These are phyloP conservation scores for Epichloe aotearoae DNA, from an alignment of 2,329 filamentous ascomycete species.

Conservation along the genomic window DNA sequence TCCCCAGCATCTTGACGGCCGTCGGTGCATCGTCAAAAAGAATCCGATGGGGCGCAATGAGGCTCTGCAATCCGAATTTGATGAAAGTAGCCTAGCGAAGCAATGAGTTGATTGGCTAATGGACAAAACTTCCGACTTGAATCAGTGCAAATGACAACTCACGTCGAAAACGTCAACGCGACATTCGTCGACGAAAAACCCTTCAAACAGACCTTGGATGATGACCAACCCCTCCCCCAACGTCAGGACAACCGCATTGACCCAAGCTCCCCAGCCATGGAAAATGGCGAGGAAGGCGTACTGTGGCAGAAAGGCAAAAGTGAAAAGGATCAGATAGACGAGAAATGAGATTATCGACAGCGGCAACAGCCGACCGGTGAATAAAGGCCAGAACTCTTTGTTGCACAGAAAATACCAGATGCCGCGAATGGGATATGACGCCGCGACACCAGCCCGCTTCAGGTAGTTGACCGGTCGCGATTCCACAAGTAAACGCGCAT, in stretches of 20 bases:
- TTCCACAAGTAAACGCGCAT: slow-evolving; percentile 1
- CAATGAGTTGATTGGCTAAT: neutral
- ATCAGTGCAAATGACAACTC: slow-evolving; percentile 15
- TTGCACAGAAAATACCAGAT: slow-evolving; percentile 71
- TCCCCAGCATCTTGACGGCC: slow-evolving; percentile 69
- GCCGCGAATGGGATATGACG: slow-evolving; percentile 51
- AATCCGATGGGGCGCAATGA: slow-evolving; percentile 54
- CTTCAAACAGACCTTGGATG: slow-evolving; percentile 57
- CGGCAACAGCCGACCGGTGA: slow-evolving; percentile 64
- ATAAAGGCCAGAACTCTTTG: slow-evolving; percentile 70
- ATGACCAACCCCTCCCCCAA: slow-evolving; percentile 71
- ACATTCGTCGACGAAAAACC: slow-evolving; percentile 68
- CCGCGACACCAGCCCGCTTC: slow-evolving; percentile 30
- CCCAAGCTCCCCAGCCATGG: slow-evolving; percentile 76
- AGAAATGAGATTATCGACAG: slow-evolving; percentile 69
- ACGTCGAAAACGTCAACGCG: slow-evolving; percentile 77
- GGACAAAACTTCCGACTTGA: neutral
- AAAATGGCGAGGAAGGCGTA: slow-evolving; percentile 83
- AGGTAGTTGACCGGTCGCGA: slow-evolving; percentile 28
- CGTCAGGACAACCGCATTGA: slow-evolving; percentile 76
- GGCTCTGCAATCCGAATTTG: slow-evolving; percentile 54
- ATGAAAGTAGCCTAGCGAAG: slow-evolving; percentile 51
- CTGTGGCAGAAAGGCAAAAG: slow-evolving; percentile 79
- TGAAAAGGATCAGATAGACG: slow-evolving; percentile 75
- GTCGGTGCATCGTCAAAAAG: slow-evolving; percentile 55